phyloP scores from a whole-genome alignment of 306 rosid genomes.

The Prunus mume region DNA sequence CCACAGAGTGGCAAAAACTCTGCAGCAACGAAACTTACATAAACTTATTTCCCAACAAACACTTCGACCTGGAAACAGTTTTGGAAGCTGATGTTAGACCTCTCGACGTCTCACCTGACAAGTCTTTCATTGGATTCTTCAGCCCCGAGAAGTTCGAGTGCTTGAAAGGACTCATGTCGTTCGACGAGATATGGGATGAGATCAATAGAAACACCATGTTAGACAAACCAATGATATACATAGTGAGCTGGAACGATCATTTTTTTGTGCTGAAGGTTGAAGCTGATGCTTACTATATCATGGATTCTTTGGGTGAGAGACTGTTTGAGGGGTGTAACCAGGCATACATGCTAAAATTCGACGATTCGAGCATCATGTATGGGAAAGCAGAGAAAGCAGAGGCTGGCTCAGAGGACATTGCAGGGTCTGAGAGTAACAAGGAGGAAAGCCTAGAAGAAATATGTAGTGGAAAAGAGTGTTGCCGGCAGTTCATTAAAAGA shows the following conservation, averaged over 20 bases:
- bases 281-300: constrained; percentile 54
- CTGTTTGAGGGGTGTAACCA: constrained; percentile 63
- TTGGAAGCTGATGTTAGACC: constrained; percentile 61
- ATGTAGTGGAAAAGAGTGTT: constrained; percentile 72
- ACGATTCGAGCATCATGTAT: constrained; percentile 48
- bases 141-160: constrained; percentile 63
- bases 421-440: background rate
- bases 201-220: constrained; percentile 18
- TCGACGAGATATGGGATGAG: constrained; percentile 67
- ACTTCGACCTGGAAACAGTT: constrained; percentile 75
- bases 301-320: constrained; percentile 71
- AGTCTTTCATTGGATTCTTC: constrained; percentile 72
- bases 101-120: constrained; percentile 31
- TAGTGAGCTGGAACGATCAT: constrained; percentile 91
- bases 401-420: background rate
- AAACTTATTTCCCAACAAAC: constrained; percentile 56
- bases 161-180: constrained; percentile 72
- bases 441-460: constrained; percentile 19
- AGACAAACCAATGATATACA: constrained; percentile 46
- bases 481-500: constrained; percentile 67
- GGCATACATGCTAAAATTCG: constrained; percentile 66
- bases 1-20: constrained; percentile 61
- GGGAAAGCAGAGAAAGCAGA: constrained; percentile 15
- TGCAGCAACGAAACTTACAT: constrained; percentile 41
- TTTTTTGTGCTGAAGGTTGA: constrained; percentile 73